Conservation (phyloP, 768 basidiomycete genomes). For the Lentinula lateritia region DNA sequence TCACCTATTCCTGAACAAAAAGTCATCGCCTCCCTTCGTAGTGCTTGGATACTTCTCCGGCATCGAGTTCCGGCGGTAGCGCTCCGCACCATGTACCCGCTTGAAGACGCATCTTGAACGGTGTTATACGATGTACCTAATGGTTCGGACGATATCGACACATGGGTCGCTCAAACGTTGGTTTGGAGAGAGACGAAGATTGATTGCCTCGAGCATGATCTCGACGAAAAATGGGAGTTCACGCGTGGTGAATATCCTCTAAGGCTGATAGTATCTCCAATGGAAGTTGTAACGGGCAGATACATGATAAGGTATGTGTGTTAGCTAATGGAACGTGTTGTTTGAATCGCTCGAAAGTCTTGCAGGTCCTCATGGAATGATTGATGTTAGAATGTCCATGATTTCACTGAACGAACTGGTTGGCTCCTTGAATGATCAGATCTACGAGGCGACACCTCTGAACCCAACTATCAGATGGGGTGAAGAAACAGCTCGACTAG, state of each 20-base stretch:
- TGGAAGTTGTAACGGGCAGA: background rate
- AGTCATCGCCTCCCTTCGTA: background rate
- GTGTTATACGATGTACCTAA: background rate
- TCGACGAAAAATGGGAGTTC: background rate
- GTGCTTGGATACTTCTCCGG: background rate
- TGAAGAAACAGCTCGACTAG: background rate
- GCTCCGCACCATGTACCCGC: background rate
- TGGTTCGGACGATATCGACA: background rate
- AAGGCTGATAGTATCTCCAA: background rate
- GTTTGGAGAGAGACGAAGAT: background rate
- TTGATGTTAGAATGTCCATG: background rate
- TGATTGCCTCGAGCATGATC: background rate
- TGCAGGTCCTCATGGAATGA: background rate
- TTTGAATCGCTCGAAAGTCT: background rate
- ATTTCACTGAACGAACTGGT: background rate
- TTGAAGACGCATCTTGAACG: background rate
- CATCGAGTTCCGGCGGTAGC: background rate
- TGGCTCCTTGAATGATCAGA: background rate
- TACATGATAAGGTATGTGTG: background rate
- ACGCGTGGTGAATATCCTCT: background rate
- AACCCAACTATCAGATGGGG: background rate
- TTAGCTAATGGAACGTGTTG: background rate
- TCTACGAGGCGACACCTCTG: background rate
- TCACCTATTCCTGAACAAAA: background rate
- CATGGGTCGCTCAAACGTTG: background rate